Base-by-base conservation (phyloP, 805 yeast genomes). In the baker's yeast (Saccharomyces cerevisiae) region DNA sequence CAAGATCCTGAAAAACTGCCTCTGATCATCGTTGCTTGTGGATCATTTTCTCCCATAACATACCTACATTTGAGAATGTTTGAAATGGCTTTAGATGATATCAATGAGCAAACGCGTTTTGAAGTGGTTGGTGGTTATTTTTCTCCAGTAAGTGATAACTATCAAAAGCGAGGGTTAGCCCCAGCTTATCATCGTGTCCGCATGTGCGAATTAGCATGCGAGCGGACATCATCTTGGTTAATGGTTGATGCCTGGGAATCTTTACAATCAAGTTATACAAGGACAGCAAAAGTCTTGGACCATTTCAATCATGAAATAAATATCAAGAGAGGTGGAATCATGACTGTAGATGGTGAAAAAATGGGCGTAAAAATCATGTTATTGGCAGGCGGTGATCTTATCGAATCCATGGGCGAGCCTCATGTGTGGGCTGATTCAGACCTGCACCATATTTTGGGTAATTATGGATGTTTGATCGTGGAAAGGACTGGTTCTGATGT, bases 231-330 rank as follows among this genome's bases (percentile, higher is more conserved):
- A 3, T 84, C 92, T 27, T 94, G 99, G 99, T 78, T 94, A 41
- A 94, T 94, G 99, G 99, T 94, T 30, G 99, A 94, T 70, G 97
- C 98, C 0, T 94, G 99, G 99, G 99, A 94, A 73, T 85, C 95
- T 3, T 76, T 94, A 55, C 99, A 94, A 71, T 87, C 88, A 1
- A 79, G 82, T 49, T 94, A 94, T 70, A 89, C 96, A 29, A 79
- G 99, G 60, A 94, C 99, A 0, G 97, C 98, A 1, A 79, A 89
- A 53, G 99, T 94, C 6, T 77, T 94, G 65, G 99, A 94, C 69
- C 99, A 94, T 70, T 94, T 94, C 73, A 92, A 94, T 70, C 89
- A 91, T 65, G 99, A 94, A 65, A 86, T 94, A 60, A 94, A 94
- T 69, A 82, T 90, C 56, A 88, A 87, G 67, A 76, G 96, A 54